These are phyloP conservation scores for Pyrenopolyporus hunteri DNA, from an alignment of 495 filamentous ascomycete species.

Conservation along the genomic window DNA sequence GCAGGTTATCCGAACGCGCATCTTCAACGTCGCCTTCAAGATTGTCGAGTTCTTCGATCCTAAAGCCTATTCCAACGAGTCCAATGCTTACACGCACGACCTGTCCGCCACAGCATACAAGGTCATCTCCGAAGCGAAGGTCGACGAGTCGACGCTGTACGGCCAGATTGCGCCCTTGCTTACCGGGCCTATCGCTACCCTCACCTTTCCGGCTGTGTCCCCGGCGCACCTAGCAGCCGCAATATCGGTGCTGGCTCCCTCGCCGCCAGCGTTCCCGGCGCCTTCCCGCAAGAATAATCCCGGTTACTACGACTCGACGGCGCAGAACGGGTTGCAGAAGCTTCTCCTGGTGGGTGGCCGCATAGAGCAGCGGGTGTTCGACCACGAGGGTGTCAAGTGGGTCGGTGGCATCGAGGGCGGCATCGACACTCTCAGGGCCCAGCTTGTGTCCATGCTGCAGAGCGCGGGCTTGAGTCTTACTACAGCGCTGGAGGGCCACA, in stretches of 20 bases:
- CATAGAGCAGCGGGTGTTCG: constrained; percentile 81
- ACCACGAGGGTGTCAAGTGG: constrained; percentile 79
- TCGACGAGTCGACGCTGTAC: constrained; percentile 55
- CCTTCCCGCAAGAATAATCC: constrained; percentile 77
- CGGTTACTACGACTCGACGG: constrained; percentile 74
- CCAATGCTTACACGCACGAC: constrained; percentile 68
- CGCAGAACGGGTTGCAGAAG: constrained; percentile 84
- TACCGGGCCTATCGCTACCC: constrained; percentile 75
- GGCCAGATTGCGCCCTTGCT: constrained; percentile 75
- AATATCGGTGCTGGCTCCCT: constrained; percentile 75
- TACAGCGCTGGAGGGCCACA: constrained; percentile 72
- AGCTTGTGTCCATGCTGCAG: constrained; percentile 80
- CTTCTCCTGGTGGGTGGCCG: constrained; percentile 83
- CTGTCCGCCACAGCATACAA: constrained; percentile 74
- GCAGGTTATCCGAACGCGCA: constrained; percentile 83
- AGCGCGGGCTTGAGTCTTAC: constrained; percentile 75
- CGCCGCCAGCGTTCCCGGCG: constrained; percentile 71
- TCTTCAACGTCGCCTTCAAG: constrained; percentile 82
- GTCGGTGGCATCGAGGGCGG: constrained; percentile 84
- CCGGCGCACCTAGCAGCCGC: constrained; percentile 81
- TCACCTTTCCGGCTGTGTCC: constrained; percentile 82
- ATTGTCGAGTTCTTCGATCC: constrained; percentile 88
- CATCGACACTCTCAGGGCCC: constrained; percentile 77
- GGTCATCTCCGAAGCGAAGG: constrained; percentile 59
- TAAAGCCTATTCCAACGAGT: constrained; percentile 54